A percentile compares a stretch with the other conserved stretches of the same genome.
Conservation (phyloP, 1,284 basidiomycete genomes). For the Moesziomyces globuligerus region DNA sequence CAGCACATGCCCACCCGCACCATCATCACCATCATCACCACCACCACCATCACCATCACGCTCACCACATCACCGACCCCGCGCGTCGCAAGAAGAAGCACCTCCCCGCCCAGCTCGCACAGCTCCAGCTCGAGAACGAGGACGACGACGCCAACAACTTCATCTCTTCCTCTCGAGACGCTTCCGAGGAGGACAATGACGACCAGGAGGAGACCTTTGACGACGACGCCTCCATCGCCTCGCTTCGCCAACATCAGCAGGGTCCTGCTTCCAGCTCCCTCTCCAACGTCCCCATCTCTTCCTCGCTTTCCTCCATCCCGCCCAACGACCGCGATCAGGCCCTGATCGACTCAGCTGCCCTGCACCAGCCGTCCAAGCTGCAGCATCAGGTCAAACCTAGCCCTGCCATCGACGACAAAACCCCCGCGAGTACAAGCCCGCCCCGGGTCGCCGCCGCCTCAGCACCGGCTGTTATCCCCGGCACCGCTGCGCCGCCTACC, state of each 20-base stretch:
- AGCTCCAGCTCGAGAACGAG: slow-evolving; percentile 48
- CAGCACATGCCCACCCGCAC: slow-evolving; percentile 6
- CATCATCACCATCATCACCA: slow-evolving; percentile 43
- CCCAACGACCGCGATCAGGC: slow-evolving; percentile 49
- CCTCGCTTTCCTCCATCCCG: slow-evolving; percentile 41
- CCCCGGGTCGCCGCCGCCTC: slow-evolving; percentile 21
- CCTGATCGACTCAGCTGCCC: slow-evolving; percentile 41
- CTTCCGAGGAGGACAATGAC: slow-evolving; percentile 55
- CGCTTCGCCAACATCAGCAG: slow-evolving; percentile 41
- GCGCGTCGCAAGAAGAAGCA: slow-evolving; percentile 53
- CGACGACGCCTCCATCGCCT: slow-evolving; percentile 48
- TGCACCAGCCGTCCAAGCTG: slow-evolving; percentile 42
- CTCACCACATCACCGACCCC: slow-evolving; percentile 47
- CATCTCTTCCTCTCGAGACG: slow-evolving; percentile 51
- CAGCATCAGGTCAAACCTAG: slow-evolving; percentile 32
- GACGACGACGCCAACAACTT: slow-evolving; percentile 38
- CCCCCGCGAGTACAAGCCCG: slow-evolving; percentile 46
- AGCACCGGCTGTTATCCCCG: slow-evolving; percentile 3
- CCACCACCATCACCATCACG: slow-evolving; percentile 46
- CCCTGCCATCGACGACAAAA: slow-evolving; percentile 25
- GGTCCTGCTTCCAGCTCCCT: slow-evolving; percentile 26
- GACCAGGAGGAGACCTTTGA: slow-evolving; percentile 51
- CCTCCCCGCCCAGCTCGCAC: slow-evolving; percentile 42
- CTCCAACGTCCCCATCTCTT: slow-evolving; percentile 35
- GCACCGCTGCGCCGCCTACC: background rate